phyloP scores from a whole-genome alignment of 331 rosid species.

The Dryas integrifolia region DNA sequence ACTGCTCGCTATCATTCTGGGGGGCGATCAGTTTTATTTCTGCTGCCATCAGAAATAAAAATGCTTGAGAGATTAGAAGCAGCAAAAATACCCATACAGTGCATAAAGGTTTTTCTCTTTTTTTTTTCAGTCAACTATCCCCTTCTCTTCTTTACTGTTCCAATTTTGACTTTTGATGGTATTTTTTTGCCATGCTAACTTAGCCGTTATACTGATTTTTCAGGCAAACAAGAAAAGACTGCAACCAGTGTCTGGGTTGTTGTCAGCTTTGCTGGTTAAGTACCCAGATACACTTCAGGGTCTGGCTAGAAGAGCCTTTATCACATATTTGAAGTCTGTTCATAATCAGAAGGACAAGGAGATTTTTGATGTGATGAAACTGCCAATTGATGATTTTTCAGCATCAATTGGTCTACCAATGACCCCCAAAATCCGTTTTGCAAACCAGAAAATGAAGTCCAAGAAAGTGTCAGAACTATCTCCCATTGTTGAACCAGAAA shows the following conservation, averaged over 20 bases:
- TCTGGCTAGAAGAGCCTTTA: conserved; percentile 72
- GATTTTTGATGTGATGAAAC: conserved; percentile 69
- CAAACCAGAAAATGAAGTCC: conserved; percentile 53
- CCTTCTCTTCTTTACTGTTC: background rate
- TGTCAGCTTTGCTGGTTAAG: conserved; percentile 75
- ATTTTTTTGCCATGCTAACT: conserved; percentile 17
- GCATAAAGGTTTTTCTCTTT: conserved; percentile 44
- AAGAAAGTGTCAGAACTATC: conserved; percentile 30
- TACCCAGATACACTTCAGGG: conserved; percentile 61
- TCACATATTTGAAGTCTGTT: conserved; percentile 71
- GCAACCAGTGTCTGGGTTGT: conserved; percentile 67
- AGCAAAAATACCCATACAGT: conserved; percentile 70
- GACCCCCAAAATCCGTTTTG: conserved; percentile 76
- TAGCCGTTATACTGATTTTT: conserved; percentile 24
- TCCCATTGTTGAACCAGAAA: conserved; percentile 38
- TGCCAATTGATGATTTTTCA: conserved; percentile 67
- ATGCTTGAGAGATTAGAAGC: conserved; percentile 74
- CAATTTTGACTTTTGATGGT: background rate
- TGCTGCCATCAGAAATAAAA: conserved; percentile 75
- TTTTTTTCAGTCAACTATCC: background rate
- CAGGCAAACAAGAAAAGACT: conserved; percentile 63
- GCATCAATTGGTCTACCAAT: conserved; percentile 85
- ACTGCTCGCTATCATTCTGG: conserved; percentile 79
- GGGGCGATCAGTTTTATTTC: conserved; percentile 78
- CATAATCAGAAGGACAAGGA: conserved; percentile 75